Percentiles rank a stretch among this genome's conserved stretches.
These are phyloP conservation scores for Neospora caninum DNA, from an alignment of 169 alveolate genomes.

Conservation along the genomic window DNA sequence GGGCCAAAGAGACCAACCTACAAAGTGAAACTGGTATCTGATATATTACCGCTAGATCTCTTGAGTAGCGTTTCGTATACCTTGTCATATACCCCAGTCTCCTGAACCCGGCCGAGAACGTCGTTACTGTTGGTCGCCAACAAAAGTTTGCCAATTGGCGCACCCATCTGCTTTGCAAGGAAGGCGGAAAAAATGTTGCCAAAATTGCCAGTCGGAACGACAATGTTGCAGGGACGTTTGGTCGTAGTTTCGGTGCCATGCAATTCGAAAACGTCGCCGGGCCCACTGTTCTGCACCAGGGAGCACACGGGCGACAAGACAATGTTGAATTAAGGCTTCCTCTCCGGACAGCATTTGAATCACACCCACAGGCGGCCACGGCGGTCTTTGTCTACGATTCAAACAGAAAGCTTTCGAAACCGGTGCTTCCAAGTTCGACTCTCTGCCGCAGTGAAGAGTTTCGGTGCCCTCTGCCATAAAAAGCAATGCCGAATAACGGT, in stretches of 20 bases:
- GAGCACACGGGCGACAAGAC: background rate
- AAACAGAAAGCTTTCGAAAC: too few relatives aligned
- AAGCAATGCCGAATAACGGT: too few relatives aligned
- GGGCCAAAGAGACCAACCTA: too few relatives aligned
- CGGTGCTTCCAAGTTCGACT: too few relatives aligned
- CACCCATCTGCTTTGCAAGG: constrained; percentile 62
- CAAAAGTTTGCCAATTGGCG: constrained; percentile 59
- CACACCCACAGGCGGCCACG: too few relatives aligned
- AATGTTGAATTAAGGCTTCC: too few relatives aligned
- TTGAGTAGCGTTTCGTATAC: background rate
- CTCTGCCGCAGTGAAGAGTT: too few relatives aligned
- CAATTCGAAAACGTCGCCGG: background rate
- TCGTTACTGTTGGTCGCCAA: constrained; percentile 66
- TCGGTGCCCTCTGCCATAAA: too few relatives aligned
- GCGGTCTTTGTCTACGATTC: too few relatives aligned
- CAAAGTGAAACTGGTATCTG: too few relatives aligned
- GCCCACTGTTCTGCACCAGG: background rate
- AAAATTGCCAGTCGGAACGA: constrained; percentile 70
- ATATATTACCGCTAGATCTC: background rate
- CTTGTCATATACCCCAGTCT: constrained; percentile 33
- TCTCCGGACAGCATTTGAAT: too few relatives aligned
- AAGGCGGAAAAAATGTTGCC: constrained; percentile 63
- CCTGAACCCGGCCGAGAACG: constrained; percentile 32
- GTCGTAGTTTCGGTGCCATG: background rate
- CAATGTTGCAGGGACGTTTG: constrained; percentile 2